Evolutionary conservation across 1,284 basidiomycete genomes (phyloP), one percentile per base, ranked within the genome.

Genomic region (Ganoderma multipileum): DNA sequence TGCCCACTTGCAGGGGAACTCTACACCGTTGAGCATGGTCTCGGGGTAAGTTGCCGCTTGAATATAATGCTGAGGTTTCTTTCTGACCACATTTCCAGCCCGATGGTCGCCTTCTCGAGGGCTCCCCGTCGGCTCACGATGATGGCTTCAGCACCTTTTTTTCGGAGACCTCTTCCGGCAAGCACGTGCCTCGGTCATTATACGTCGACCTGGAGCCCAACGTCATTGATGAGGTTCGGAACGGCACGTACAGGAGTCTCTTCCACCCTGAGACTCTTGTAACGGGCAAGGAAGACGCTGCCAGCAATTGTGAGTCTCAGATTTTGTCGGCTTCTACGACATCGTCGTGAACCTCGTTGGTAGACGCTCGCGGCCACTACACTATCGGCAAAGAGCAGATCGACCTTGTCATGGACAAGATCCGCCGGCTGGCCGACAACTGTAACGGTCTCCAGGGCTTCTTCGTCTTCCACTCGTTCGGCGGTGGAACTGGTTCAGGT

Each of bases 381-480:
- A 99, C 97, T 72, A 93, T 99, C 79, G 97, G 97, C 77, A 99
- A 99, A 85, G 97, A 98, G 83, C 93, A 93, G 83, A 95, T 96
- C 70, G 92, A 94, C 78, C 81, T 87, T 61, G 97, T 98, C 65
- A 95, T 99, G 89, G 98, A 99, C 86, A 96, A 96, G 80, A 89
- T 99, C 78, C 94, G 98, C 81, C 93, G 95, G 77, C 89, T 99
- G 73, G 93, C 97, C 71, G 98, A 99, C 84, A 98, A 98, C 86
- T 99, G 97, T 85, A 91, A 90, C 72, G 98, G 98, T 79, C 92
- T 99, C 57, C 98, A 99, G 84, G 98, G 98, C 77, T 99, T 99
- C 91, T 99, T 99, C 80, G 96, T 99, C 78, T 99, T 99, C 93
- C 98, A 99, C 87, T 99, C 98, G 63, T 99, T 99, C 81, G 98